Evolutionary conservation across 352 stramenopile genomes (phyloP).

Genomic region (Elongisporangium prolatum): DNA sequence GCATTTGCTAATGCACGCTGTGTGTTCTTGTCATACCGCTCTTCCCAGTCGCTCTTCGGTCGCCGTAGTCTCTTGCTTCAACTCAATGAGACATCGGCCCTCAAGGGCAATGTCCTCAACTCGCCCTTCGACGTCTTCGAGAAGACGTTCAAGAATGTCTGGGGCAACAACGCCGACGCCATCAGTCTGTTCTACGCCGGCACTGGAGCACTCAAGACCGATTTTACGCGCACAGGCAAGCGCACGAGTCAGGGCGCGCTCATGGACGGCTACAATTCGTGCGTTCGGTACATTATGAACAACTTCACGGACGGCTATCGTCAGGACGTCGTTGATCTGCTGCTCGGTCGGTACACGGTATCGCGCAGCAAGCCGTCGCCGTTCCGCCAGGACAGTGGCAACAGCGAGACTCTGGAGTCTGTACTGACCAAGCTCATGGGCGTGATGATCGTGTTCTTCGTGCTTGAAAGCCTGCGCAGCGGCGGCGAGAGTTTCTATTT

Average conservation of each 20-base stretch:
- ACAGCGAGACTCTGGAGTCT: slow-evolving; percentile 50
- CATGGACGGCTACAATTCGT: slow-evolving; percentile 93
- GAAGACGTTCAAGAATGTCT: slow-evolving; percentile 85
- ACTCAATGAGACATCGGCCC: slow-evolving; percentile 57
- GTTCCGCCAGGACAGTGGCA: slow-evolving; percentile 20
- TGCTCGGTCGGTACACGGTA: slow-evolving; percentile 64
- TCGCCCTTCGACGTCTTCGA: slow-evolving; percentile 68
- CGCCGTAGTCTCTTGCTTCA: slow-evolving; percentile 84
- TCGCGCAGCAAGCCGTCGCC: slow-evolving; percentile 50
- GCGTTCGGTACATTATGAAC: slow-evolving; percentile 94
- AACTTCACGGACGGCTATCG: slow-evolving; percentile 94
- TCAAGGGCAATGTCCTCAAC: slow-evolving; percentile 69
- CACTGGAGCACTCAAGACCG: slow-evolving; percentile 93
- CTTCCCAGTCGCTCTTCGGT: slow-evolving; percentile 89
- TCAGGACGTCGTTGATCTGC: slow-evolving; percentile 93
- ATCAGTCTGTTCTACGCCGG: slow-evolving; percentile 93
- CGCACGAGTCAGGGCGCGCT: slow-evolving; percentile 90
- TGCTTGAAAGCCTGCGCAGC: slow-evolving; percentile 51
- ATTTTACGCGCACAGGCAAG: slow-evolving; percentile 95
- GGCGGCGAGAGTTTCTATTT: slow-evolving; percentile 40
- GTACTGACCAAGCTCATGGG: slow-evolving; percentile 46
- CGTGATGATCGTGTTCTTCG: slow-evolving; percentile 45
- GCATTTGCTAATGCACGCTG: not conserved
- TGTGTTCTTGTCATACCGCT: not conserved
- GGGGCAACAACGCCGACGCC: slow-evolving; percentile 95